Evolutionary conservation across 148 eudicot genomes (phyloP).

Genomic region (Heliosperma pusillum): DNA sequence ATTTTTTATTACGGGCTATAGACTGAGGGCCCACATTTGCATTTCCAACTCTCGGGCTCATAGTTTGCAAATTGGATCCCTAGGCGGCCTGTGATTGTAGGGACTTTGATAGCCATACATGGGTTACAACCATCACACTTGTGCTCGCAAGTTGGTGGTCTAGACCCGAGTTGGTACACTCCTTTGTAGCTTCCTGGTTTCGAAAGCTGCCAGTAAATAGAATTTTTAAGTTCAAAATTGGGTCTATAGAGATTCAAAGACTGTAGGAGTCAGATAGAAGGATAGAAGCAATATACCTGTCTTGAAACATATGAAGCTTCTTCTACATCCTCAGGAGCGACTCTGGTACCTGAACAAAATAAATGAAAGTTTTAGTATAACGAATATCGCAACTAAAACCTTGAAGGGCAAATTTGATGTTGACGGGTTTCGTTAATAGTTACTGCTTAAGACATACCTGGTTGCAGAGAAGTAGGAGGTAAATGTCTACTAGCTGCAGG

Average conservation of each 20-base stretch:
- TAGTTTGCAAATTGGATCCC: conserved; percentile 72
- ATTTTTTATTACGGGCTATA: conserved; percentile 47
- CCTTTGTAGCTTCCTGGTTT: conserved; percentile 22
- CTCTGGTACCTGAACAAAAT: conserved; percentile 30
- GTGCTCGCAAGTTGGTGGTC: conserved; percentile 83
- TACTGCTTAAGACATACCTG: conserved; percentile 19
- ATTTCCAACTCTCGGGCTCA: conserved; percentile 89
- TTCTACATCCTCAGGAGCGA: conserved; percentile 23
- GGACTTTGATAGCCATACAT: conserved; percentile 79
- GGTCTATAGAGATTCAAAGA: background rate
- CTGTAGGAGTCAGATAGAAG: background rate
- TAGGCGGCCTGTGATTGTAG: conserved; percentile 41
- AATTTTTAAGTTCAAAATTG: background rate
- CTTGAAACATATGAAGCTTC: conserved; percentile 21
- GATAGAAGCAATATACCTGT: conserved; percentile 27
- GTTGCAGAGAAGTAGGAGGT: conserved; percentile 22
- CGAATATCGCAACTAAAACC: too few relatives aligned
- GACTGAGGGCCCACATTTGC: conserved; percentile 85
- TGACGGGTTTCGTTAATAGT: background rate
- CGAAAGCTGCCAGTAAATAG: conserved; percentile 5
- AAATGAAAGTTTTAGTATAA: background rate
- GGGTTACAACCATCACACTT: conserved; percentile 81
- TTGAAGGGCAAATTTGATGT: too few relatives aligned
- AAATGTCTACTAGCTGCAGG: conserved; percentile 51
- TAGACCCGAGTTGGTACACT: conserved; percentile 59